Evolutionary conservation across 495 filamentous ascomycete species (phyloP).

Genomic region (Hamigera avellanea): DNA sequence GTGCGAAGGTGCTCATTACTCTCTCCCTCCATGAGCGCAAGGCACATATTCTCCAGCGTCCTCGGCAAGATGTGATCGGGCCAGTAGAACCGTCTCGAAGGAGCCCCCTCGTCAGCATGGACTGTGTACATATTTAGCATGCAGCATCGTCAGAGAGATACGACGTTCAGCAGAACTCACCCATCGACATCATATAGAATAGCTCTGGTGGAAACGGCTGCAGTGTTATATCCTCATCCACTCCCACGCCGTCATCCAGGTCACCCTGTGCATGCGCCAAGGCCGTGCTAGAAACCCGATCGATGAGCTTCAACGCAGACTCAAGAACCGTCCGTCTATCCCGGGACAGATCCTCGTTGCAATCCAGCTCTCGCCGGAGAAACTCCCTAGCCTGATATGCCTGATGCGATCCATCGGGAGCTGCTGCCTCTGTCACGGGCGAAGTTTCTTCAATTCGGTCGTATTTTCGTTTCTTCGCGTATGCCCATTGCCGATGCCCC

Average conservation of each 20-base stretch:
- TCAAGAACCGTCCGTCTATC: conserved; percentile 14
- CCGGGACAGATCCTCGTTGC: conserved; percentile 16
- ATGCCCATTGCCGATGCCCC: too few relatives aligned
- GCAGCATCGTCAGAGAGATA: background rate
- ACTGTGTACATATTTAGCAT: too few relatives aligned
- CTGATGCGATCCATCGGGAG: conserved; percentile 5
- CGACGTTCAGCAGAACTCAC: conserved; percentile 4
- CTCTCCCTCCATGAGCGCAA: conserved; percentile 14
- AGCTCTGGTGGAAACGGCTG: conserved; percentile 19
- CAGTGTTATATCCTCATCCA: conserved; percentile 5
- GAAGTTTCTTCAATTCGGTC: background rate
- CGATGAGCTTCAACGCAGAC: conserved; percentile 13
- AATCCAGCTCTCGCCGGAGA: conserved; percentile 18
- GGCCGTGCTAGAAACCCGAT: conserved; percentile 10
- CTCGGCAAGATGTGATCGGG: conserved; percentile 19
- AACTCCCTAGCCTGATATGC: conserved; percentile 17
- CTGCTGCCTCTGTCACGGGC: background rate
- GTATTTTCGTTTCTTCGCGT: background rate
- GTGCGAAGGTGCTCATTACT: conserved; percentile 13
- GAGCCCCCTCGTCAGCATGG: background rate
- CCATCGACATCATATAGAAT: conserved; percentile 18
- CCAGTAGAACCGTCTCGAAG: conserved; percentile 5
- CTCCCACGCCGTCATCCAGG: conserved; percentile 5
- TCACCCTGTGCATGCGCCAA: conserved; percentile 5
- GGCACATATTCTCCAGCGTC: conserved; percentile 15